Evolutionary conservation across 179 eudicot species (phyloP), one percentile per base, ranked within the genome.

Genomic region (Beta corolliflora): DNA sequence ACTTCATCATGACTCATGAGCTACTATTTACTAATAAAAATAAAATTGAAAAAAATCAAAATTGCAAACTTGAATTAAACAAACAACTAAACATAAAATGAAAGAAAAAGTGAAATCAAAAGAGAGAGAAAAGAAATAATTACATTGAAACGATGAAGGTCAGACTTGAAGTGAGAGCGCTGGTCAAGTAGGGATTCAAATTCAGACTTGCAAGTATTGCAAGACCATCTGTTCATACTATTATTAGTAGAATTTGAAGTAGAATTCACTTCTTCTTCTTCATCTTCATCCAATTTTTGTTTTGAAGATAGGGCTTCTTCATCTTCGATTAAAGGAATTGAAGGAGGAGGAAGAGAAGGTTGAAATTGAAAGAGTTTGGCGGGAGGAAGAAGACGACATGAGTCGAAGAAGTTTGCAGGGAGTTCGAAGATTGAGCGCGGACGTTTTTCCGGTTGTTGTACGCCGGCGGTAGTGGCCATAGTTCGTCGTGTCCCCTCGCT

Each of bases 101-200:
- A 63, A 73, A 4, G 7, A 77, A 44, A 55, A 14, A 13, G 55
- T 48, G 41, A 60, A 41, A 25, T 25, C 29, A 25, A 25, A 25
- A 25, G 29, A 25, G 29, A 25, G 29, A 25, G 29, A 25, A 25
- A 25, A 25, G 29, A 25, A 25, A 25, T 0, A 25, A 41, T 46
- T 86, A 95, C 98, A 88, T 95, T 95, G 84, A 95, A 85, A 46
- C 98, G 95, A 79, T 95, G 98, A 82, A 95, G 55, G 54, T 95
- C 98, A 29, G 98, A 95, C 84, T 93, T 95, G 86, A 95, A 95
- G 80, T 95, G 98, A 50, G 88, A 85, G 10, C 98, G 94, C 79
- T 95, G 98, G 53, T 93, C 97, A 6, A 75, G 78, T 18, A 95
- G 90, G 46, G 94, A 91, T 41, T 91, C 97, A 79, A 95, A 95